Base-by-base conservation (phyloP, 108 stramenopile species). In the Cyclostephanos invisitatus region DNA sequence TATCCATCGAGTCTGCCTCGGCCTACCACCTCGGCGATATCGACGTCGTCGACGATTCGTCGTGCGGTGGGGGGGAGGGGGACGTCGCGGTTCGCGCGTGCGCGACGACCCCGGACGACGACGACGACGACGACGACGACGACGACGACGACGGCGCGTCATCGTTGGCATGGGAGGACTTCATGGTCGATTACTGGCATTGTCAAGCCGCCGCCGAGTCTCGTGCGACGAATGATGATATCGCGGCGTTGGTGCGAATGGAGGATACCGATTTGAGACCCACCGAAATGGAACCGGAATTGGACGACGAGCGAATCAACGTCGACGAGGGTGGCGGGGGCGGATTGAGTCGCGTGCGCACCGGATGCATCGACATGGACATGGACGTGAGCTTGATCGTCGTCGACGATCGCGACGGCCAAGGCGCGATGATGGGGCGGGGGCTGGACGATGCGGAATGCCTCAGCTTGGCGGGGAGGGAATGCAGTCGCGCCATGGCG, bases 231-330 rank as follows among this genome's bases (percentile, higher is more conserved):
- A n/a, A n/a, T n/a, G n/a, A n/a, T n/a, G n/a, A n/a, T n/a, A n/a
- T n/a, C 0, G 27, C 53, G 42, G 14, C 15, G 18, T 62, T 81
- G 9, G 0, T 67, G 6, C n/a, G 29, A 18, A 2, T 22, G 21
- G 75, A 82, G 67, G 71, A 77, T 35, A 73, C 62, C 14, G 81
- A 82, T 27, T 37, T 82, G 38, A 44, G 17, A 6, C 81, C 81
- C 3, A 61, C 58, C 55, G 28, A 59, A 15, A 62, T 68, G 37
- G 76, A 82, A n/a, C 81, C 76, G 15, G 59, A 72, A 28, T 53
- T 82, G 36, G 81, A 82, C 46, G 73, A 67, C 28, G 64, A 81
- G 24, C 64, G 47, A 14, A 8, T 15, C 15, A 46, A 3, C 44
- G 44, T 46, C 44, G 32, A 32, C 44, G 44, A 8, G 5, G 36